Conservation (phyloP, 2,329 filamentous ascomycete genomes). For the Pyrenochaeta sp. region DNA sequence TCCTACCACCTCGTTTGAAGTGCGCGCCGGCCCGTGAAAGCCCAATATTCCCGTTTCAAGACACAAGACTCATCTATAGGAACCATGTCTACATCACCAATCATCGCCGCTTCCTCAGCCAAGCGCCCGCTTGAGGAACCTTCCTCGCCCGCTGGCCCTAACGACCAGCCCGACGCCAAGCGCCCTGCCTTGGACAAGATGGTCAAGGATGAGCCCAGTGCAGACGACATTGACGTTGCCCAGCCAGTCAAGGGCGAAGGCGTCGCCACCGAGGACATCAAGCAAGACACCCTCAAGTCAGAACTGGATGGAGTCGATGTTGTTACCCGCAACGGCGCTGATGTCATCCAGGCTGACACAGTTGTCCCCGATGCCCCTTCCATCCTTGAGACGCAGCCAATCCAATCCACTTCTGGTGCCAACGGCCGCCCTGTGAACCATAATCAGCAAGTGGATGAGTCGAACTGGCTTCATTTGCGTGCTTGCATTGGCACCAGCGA, state of each 20-base stretch:
- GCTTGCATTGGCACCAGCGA: slow-evolving; percentile 97
- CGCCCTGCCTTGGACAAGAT: slow-evolving; percentile 95
- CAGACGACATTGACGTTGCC: slow-evolving; percentile 59
- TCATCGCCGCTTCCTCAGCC: slow-evolving; percentile 67
- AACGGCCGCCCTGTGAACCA: slow-evolving; percentile 60
- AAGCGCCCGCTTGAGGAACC: slow-evolving; percentile 98
- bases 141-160: slow-evolving; percentile 89
- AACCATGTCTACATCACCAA: slow-evolving; percentile 58
- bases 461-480: slow-evolving; percentile 94
- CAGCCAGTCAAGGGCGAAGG: slow-evolving; percentile 47
- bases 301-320: slow-evolving; percentile 31
- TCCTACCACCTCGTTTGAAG: slow-evolving; percentile 39
- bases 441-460: slow-evolving; percentile 78
- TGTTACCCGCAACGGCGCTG: slow-evolving; percentile 56
- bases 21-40: slow-evolving; percentile 43
- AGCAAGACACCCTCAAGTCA: slow-evolving; percentile 35
- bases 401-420: slow-evolving; percentile 64
- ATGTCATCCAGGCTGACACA: slow-evolving; percentile 74
- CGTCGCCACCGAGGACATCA: slow-evolving; percentile 43
- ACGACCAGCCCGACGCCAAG: slow-evolving; percentile 96
- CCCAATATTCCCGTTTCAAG: slow-evolving; percentile 22
- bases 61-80: slow-evolving; percentile 38
- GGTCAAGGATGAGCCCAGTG: slow-evolving; percentile 68
- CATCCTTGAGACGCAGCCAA: slow-evolving; percentile 64
- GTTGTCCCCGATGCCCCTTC: slow-evolving; percentile 69